These are phyloP conservation scores for Dactylonectria estremocensis DNA, from an alignment of 2,329 filamentous ascomycete genomes.

Conservation along the genomic window DNA sequence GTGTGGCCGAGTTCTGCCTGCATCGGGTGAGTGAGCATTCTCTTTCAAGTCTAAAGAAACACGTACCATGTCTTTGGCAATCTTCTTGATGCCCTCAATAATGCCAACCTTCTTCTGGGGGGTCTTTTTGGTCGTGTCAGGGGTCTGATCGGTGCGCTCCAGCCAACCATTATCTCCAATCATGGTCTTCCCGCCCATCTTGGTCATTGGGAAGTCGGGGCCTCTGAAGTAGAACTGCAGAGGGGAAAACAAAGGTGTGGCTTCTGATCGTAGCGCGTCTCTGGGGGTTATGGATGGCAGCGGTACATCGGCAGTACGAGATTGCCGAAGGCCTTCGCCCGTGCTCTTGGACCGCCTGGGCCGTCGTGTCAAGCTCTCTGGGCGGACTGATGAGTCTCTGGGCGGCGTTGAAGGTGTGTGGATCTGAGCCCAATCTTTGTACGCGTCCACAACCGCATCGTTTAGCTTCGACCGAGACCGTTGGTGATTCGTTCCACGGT, in stretches of 20 bases:
- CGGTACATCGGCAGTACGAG: constrained; percentile 27
- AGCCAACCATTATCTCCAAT: constrained; percentile 72
- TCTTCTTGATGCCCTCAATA: constrained; percentile 65
- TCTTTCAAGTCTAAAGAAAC: neutral
- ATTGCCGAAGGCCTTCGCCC: constrained; percentile 41
- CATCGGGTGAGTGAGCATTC: constrained; percentile 35
- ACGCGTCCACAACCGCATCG: constrained; percentile 40
- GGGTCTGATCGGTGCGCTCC: constrained; percentile 57
- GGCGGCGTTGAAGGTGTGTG: constrained; percentile 37
- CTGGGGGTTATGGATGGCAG: constrained; percentile 31
- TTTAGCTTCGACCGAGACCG: constrained; percentile 42
- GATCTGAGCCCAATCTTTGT: constrained; percentile 47
- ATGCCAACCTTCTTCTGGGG: constrained; percentile 59
- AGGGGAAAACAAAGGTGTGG: constrained; percentile 58
- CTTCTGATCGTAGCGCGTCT: constrained; percentile 8
- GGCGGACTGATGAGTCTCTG: constrained; percentile 33
- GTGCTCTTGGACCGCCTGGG: constrained; percentile 51
- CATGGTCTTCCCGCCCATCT: constrained; percentile 65
- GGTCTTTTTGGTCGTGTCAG: constrained; percentile 45
- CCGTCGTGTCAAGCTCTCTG: constrained; percentile 37
- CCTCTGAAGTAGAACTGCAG: constrained; percentile 60
- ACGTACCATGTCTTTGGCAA: constrained; percentile 69
- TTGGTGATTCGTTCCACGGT: constrained; percentile 26
- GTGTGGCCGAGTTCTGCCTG: constrained; percentile 57
- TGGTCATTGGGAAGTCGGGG: constrained; percentile 55